phyloP scores from a whole-genome alignment of 345 rosid genomes.

The Alliaria petiolata region DNA sequence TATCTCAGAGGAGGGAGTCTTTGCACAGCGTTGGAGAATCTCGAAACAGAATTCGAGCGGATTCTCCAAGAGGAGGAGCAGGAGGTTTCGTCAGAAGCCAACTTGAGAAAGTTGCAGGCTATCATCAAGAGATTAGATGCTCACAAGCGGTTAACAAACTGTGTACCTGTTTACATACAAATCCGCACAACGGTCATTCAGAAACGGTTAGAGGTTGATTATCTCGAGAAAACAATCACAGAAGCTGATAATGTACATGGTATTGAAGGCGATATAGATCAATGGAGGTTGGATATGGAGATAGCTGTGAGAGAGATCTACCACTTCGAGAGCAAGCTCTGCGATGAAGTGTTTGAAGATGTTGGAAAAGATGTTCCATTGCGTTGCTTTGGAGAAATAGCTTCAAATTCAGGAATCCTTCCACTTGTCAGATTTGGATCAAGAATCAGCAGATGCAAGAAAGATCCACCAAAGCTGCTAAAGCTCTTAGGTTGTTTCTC shows the following conservation, averaged over 20 bases:
- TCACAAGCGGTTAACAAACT: conserved; percentile 35
- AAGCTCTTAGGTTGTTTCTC: conserved; percentile 61
- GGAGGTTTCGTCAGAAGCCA: conserved; percentile 27
- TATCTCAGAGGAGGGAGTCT: conserved; percentile 45
- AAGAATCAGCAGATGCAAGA: conserved; percentile 55
- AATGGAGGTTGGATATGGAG: conserved; percentile 60
- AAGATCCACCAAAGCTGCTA: conserved; percentile 58
- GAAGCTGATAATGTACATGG: conserved; percentile 46
- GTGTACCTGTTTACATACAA: conserved; percentile 35
- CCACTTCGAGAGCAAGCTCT: conserved; percentile 46
- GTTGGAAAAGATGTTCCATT: conserved; percentile 25
- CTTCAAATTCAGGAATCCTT: conserved; percentile 41
- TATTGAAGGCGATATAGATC: conserved; percentile 37
- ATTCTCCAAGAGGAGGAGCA: conserved; percentile 46
- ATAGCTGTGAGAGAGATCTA: conserved; percentile 46
- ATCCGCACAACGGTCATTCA: conserved; percentile 39
- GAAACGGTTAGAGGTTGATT: conserved; percentile 39
- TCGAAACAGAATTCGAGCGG: conserved; percentile 47
- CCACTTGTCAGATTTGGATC: conserved; percentile 59
- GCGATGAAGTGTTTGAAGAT: conserved; percentile 42
- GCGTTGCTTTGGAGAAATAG: conserved; percentile 54
- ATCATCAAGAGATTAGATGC: conserved; percentile 42
- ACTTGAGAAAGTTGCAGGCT: conserved; percentile 41
- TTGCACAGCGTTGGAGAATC: conserved; percentile 41
- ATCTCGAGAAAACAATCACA: conserved; percentile 40